Conservation (phyloP, 2,329 filamentous ascomycete species). For the Ceratocystis cubensis region DNA sequence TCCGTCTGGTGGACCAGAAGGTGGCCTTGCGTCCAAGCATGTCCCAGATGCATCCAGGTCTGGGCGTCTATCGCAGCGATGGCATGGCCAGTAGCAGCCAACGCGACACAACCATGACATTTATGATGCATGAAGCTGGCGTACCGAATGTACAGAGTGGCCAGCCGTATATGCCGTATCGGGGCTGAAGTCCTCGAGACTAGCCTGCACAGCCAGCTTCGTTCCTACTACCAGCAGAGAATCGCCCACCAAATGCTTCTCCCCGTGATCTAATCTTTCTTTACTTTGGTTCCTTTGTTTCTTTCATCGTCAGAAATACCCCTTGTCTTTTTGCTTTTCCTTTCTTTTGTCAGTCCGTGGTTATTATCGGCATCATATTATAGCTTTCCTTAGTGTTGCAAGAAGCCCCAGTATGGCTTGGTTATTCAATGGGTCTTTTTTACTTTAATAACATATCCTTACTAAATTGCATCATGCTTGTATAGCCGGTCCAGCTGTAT, state of each 20-base stretch:
- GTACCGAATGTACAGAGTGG: constrained; percentile 33
- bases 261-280: constrained; percentile 13
- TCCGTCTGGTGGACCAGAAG: constrained; percentile 20
- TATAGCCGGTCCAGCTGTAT: background rate
- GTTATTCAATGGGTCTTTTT: background rate
- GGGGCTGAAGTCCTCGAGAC: constrained; percentile 23
- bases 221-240: background rate
- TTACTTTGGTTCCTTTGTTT: constrained; percentile 12
- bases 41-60: constrained; percentile 27
- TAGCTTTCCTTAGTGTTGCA: background rate
- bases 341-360: constrained; percentile 6
- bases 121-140: constrained; percentile 39
- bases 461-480: background rate
- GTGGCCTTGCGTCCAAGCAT: constrained; percentile 25
- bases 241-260: background rate
- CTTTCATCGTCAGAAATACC: background rate
- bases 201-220: constrained; percentile 22
- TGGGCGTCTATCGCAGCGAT: constrained; percentile 23
- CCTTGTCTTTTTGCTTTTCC: background rate
- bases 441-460: background rate
- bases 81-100: constrained; percentile 16
- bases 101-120: constrained; percentile 39
- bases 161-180: constrained; percentile 33
- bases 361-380: background rate
- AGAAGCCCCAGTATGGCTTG: background rate